A percentile compares a stretch with the other conserved stretches of the same genome.
phyloP scores from a whole-genome alignment of 2,329 filamentous ascomycete genomes.

The Amauroascus niger region DNA sequence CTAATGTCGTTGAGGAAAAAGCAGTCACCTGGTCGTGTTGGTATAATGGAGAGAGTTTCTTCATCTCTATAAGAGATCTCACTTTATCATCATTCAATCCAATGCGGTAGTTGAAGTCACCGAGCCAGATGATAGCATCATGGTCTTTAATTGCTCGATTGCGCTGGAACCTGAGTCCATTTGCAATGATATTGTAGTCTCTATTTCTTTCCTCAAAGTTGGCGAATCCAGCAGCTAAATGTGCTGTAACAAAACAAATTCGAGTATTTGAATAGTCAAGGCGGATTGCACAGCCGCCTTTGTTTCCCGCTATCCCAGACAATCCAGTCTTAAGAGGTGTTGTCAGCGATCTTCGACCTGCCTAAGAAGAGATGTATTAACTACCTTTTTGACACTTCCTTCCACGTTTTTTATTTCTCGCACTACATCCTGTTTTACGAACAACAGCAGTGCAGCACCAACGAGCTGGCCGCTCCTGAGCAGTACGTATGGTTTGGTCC shows the following conservation, averaged over 20 bases:
- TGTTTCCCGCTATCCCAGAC: constrained; percentile 96
- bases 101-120: constrained; percentile 97
- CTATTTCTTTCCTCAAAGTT: constrained; percentile 95
- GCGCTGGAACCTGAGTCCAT: constrained; percentile 79
- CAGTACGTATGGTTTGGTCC: constrained; percentile 73
- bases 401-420: constrained; percentile 90
- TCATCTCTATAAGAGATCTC: constrained; percentile 59
- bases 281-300: constrained; percentile 90
- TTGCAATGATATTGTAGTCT: constrained; percentile 81
- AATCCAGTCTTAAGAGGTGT: constrained; percentile 57
- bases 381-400: constrained; percentile 78
- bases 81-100: constrained; percentile 71
- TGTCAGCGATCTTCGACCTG: constrained; percentile 17
- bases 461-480: constrained; percentile 89
- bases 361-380: constrained; percentile 8
- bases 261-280: constrained; percentile 90
- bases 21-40: constrained; percentile 71
- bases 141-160: constrained; percentile 89
- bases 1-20: not conserved
- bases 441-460: constrained; percentile 83
- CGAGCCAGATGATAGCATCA: constrained; percentile 84
- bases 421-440: constrained; percentile 69
- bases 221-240: constrained; percentile 88
- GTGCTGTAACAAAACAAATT: constrained; percentile 90
- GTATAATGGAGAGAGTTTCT: constrained; percentile 69